Percentiles rank a stretch among this genome's conserved stretches.
Conservation (phyloP, 495 filamentous ascomycete genomes). For the Talaromyces borbonicus region DNA sequence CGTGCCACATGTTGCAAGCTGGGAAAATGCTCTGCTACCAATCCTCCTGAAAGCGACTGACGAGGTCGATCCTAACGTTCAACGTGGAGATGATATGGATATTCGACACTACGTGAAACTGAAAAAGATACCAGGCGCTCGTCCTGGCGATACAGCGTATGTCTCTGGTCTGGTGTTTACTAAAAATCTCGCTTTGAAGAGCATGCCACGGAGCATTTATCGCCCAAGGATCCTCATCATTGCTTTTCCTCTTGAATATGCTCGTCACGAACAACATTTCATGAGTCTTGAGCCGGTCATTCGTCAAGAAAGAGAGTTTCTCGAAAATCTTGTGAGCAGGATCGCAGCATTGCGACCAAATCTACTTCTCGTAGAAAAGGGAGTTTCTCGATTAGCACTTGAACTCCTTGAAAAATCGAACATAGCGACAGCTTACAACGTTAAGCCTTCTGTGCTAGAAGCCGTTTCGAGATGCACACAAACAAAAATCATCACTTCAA, state of each 20-base stretch:
- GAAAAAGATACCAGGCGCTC: constrained; percentile 87
- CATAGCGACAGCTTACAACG: constrained; percentile 88
- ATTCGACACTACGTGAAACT: constrained; percentile 98
- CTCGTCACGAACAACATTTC: constrained; percentile 88
- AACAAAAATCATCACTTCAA: constrained; percentile 85
- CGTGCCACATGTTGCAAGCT: constrained; percentile 61
- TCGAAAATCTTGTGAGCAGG: constrained; percentile 86
- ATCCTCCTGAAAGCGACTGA: constrained; percentile 87
- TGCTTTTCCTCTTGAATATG: constrained; percentile 93
- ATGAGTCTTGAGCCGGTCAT: constrained; percentile 98
- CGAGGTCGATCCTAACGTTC: constrained; percentile 87
- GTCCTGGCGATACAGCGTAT: constrained; percentile 83
- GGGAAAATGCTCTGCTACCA: constrained; percentile 88
- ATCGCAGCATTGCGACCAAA: constrained; percentile 78
- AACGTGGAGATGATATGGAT: constrained; percentile 86
- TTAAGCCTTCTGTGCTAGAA: constrained; percentile 90
- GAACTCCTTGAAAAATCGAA: constrained; percentile 78
- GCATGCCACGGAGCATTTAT: constrained; percentile 79
- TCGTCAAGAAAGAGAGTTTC: constrained; percentile 89
- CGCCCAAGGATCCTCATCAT: constrained; percentile 86
- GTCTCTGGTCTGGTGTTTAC: constrained; percentile 94
- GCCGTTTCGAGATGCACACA: constrained; percentile 87
- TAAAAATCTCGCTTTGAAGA: constrained; percentile 92
- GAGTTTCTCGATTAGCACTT: constrained; percentile 83
- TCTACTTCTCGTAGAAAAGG: constrained; percentile 77